Conservation (phyloP, 2,329 filamentous ascomycete species). For the Verticillium alfalfae region DNA sequence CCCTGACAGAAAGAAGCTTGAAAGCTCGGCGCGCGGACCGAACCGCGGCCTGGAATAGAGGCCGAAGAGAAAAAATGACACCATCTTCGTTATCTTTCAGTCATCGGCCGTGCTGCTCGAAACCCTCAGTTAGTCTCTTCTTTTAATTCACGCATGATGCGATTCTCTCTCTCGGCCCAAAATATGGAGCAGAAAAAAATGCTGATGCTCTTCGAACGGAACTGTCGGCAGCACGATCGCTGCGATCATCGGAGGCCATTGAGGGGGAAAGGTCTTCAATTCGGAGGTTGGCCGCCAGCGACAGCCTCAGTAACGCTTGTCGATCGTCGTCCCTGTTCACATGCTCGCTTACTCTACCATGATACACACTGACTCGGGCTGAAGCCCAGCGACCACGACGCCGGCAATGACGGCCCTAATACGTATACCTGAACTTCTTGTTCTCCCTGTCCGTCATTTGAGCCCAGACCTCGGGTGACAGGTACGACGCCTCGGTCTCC, state of each 20-base stretch:
- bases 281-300: not conserved
- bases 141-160: not conserved
- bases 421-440: slow-evolving; percentile 48
- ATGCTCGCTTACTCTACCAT: not conserved
- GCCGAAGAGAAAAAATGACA: not conserved
- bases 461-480: slow-evolving; percentile 37
- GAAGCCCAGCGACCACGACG: not conserved
- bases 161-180: not conserved
- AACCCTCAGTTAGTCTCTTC: not conserved
- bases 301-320: not conserved
- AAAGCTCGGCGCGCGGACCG: not conserved
- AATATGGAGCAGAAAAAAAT: not conserved
- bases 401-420: slow-evolving; percentile 15
- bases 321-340: not conserved
- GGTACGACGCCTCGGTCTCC: slow-evolving; percentile 30
- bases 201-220: not conserved
- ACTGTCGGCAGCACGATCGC: not conserved
- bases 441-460: slow-evolving; percentile 54
- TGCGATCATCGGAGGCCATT: not conserved
- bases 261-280: not conserved
- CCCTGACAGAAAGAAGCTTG: not conserved
- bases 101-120: not conserved
- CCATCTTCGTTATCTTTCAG: not conserved
- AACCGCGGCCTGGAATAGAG: not conserved
- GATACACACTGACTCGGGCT: not conserved